Conservation (phyloP, 805 yeast species). For the Danielia reshetovae region DNA sequence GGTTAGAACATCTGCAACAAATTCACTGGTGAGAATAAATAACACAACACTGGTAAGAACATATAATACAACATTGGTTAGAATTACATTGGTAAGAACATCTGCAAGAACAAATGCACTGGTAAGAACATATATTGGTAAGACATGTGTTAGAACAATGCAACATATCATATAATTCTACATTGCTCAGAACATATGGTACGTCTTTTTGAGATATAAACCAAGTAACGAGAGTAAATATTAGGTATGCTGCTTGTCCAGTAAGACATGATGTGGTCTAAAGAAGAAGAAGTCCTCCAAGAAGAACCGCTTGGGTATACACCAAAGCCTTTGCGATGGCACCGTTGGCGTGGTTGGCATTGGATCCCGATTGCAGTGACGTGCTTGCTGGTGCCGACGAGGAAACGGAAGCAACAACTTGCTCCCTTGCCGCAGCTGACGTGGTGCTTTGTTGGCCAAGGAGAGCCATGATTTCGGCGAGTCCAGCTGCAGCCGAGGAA, state of each 20-base stretch:
- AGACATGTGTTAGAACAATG: too few relatives aligned
- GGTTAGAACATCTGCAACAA: too few relatives aligned
- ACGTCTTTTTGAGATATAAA: too few relatives aligned
- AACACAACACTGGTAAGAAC: too few relatives aligned
- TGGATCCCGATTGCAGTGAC: background rate
- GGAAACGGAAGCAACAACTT: background rate
- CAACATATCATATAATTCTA: too few relatives aligned
- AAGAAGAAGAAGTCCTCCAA: conserved; percentile 6
- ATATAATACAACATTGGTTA: too few relatives aligned
- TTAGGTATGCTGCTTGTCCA: conserved; percentile 1
- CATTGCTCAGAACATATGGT: too few relatives aligned
- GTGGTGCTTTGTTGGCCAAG: conserved; percentile 7
- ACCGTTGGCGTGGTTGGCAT: background rate
- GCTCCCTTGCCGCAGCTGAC: conserved; percentile 1
- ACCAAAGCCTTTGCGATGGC: conserved; percentile 4
- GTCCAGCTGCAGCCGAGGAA: background rate
- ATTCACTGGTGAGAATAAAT: too few relatives aligned
- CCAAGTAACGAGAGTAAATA: conserved; percentile 2
- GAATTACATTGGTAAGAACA: too few relatives aligned
- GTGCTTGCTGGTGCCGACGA: background rate
- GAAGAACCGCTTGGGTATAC: conserved; percentile 3
- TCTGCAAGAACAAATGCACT: too few relatives aligned
- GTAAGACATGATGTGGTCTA: background rate
- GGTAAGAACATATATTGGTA: too few relatives aligned
- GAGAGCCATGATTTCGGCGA: conserved; percentile 5